Evolutionary conservation across 2,329 filamentous ascomycete genomes (phyloP).

Genomic region (Verticillium nonalfalfae): DNA sequence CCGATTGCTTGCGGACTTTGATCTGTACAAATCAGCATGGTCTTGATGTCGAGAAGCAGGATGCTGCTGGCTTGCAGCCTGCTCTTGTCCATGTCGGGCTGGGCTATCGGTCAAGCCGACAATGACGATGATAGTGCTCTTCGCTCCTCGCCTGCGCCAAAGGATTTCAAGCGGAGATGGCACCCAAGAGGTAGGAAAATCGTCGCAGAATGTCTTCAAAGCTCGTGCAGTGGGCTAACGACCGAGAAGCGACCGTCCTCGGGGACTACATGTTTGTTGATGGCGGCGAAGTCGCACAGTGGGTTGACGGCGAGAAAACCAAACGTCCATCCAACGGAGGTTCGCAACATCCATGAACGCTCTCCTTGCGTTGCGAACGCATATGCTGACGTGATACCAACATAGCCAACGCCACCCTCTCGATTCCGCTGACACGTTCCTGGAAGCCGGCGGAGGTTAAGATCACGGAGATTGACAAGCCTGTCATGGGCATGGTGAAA

Average conservation of each 20-base stretch:
- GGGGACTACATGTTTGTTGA: constrained; percentile 31
- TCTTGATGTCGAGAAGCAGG: neutral
- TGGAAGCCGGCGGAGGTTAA: constrained; percentile 25
- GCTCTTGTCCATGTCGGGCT: neutral
- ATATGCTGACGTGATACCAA: neutral
- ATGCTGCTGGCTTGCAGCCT: neutral
- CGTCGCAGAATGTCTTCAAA: neutral
- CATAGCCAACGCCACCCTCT: constrained; percentile 25
- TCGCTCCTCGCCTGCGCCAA: neutral
- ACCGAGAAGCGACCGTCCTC: constrained; percentile 14
- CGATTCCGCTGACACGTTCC: constrained; percentile 21
- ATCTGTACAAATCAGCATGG: neutral
- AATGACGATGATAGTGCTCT: neutral
- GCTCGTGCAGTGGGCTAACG: neutral
- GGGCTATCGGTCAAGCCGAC: neutral
- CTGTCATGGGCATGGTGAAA: constrained; percentile 19
- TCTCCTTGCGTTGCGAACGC: neutral
- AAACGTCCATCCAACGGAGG: constrained; percentile 15
- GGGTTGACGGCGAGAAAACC: constrained; percentile 15
- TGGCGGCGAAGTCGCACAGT: constrained; percentile 25
- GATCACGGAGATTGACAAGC: constrained; percentile 20
- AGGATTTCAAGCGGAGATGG: neutral
- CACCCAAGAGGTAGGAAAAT: neutral
- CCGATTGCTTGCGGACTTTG: neutral
- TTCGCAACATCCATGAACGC: constrained; percentile 4